Evolutionary conservation across 1,139 yeast species (phyloP).

Genomic region (Suhomyces choctaworum): DNA sequence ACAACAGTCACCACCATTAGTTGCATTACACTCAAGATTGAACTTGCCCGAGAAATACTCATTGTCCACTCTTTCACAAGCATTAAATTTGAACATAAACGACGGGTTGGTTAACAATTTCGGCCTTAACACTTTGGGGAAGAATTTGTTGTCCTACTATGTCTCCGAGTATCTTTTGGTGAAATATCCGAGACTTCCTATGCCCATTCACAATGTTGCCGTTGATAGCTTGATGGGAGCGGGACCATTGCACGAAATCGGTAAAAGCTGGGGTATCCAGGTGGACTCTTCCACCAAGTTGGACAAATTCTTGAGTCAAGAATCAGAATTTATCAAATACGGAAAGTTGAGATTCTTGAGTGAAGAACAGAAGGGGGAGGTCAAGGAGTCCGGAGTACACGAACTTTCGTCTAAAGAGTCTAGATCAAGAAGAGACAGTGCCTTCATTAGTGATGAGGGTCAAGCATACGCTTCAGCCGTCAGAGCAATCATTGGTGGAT

Average conservation of each 20-base stretch:
- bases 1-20: constrained; percentile 65
- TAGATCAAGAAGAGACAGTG: constrained; percentile 14
- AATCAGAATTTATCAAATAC: constrained; percentile 59
- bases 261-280: constrained; percentile 86
- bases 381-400: constrained; percentile 52
- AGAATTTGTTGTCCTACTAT: constrained; percentile 71
- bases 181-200: constrained; percentile 87
- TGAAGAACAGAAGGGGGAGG: constrained; percentile 35
- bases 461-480: constrained; percentile 58
- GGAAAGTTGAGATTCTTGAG: constrained; percentile 63
- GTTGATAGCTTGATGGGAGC: constrained; percentile 72
- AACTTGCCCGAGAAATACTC: constrained; percentile 56
- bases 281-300: constrained; percentile 64
- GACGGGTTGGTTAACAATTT: constrained; percentile 65
- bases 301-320: constrained; percentile 68
- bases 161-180: constrained; percentile 71
- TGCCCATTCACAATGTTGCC: constrained; percentile 70
- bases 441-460: constrained; percentile 32
- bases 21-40: constrained; percentile 80
- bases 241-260: constrained; percentile 62
- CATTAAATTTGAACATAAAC: constrained; percentile 53
- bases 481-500: constrained; percentile 70
- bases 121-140: constrained; percentile 82
- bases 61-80: constrained; percentile 73
- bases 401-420: constrained; percentile 42